Percentiles rank a stretch among this genome's conserved stretches.
These are phyloP conservation scores for Halteria grandinella DNA, from an alignment of 73 alveolate species.

Conservation along the genomic window DNA sequence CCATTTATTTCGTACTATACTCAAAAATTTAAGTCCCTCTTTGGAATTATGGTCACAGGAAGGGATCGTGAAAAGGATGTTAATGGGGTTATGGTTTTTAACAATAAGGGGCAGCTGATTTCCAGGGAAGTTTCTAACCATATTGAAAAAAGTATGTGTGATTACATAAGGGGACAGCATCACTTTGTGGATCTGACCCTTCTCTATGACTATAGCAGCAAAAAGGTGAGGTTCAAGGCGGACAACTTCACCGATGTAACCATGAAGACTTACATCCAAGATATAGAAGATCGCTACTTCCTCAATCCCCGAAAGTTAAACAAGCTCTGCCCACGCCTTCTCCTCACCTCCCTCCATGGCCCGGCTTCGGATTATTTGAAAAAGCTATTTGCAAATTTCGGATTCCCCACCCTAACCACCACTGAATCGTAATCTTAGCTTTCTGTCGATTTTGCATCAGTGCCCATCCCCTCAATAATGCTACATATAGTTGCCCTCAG, in stretches of 20 bases:
- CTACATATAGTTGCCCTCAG: constrained; percentile 73
- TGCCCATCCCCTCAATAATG: constrained; percentile 73
- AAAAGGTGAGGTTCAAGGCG: constrained; percentile 51
- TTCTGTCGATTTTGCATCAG: constrained; percentile 77
- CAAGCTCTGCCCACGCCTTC: constrained; percentile 51
- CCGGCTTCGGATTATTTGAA: constrained; percentile 64
- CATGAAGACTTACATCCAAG: constrained; percentile 46
- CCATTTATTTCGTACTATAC: constrained; percentile 70
- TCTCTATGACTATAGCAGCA: constrained; percentile 46
- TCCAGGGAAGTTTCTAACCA: constrained; percentile 60
- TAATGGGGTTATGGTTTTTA: constrained; percentile 77
- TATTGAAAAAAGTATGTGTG: constrained; percentile 41
- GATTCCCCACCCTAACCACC: constrained; percentile 45
- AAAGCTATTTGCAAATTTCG: constrained; percentile 49
- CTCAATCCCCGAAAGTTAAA: constrained; percentile 37
- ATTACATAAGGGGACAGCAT: background rate
- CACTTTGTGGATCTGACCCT: constrained; percentile 51
- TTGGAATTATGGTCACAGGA: constrained; percentile 80
- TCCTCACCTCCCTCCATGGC: constrained; percentile 87
- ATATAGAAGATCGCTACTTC: constrained; percentile 16
- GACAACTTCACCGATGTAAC: constrained; percentile 61
- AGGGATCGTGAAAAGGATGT: constrained; percentile 76
- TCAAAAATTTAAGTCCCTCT: constrained; percentile 41
- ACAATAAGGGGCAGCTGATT: constrained; percentile 75
- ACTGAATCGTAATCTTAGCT: constrained; percentile 65